These are phyloP conservation scores for Rosa hybrid DNA, from an alignment of 331 rosid genomes.

Conservation along the genomic window DNA sequence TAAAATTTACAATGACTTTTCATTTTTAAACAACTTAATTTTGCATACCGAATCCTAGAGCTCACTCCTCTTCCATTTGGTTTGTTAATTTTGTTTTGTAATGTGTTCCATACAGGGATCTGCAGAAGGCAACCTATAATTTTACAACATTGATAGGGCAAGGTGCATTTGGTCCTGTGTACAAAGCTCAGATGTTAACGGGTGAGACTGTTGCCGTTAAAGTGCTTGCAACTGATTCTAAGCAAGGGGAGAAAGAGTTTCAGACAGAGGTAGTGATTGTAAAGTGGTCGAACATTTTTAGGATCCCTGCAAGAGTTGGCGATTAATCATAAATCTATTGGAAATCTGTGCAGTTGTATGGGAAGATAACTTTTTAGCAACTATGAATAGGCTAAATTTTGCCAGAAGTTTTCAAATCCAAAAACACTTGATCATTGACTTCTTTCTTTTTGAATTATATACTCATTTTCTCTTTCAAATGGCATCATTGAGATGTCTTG, in stretches of 20 bases:
- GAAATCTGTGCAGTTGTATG: not conserved
- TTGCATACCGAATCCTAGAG: slow-evolving; percentile 7
- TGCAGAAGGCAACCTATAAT: slow-evolving; percentile 86
- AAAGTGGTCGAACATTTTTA: not conserved
- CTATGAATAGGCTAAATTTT: not conserved
- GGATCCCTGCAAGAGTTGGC: not conserved
- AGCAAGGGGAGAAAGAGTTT: slow-evolving; percentile 97
- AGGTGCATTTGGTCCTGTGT: slow-evolving; percentile 73
- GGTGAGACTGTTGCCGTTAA: slow-evolving; percentile 96
- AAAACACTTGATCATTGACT: not conserved
- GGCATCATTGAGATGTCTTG: not conserved
- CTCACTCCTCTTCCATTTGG: not conserved
- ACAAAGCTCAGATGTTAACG: slow-evolving; percentile 93
- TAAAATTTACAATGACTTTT: not conserved
- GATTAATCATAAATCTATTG: not conserved
- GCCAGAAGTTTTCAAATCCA: not conserved
- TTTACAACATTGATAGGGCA: slow-evolving; percentile 94
- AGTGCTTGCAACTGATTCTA: slow-evolving; percentile 93
- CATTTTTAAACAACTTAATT: not conserved
- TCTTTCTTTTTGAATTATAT: not conserved
- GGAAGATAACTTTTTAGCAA: not conserved
- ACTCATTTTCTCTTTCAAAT: not conserved
- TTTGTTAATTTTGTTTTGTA: slow-evolving; percentile 1
- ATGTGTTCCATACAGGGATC: slow-evolving; percentile 60
- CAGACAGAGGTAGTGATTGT: slow-evolving; percentile 73